A percentile compares a stretch with the other conserved stretches of the same genome.
These are phyloP conservation scores for Suaeda aralocaspica DNA, from an alignment of 148 eudicot genomes.

Conservation along the genomic window DNA sequence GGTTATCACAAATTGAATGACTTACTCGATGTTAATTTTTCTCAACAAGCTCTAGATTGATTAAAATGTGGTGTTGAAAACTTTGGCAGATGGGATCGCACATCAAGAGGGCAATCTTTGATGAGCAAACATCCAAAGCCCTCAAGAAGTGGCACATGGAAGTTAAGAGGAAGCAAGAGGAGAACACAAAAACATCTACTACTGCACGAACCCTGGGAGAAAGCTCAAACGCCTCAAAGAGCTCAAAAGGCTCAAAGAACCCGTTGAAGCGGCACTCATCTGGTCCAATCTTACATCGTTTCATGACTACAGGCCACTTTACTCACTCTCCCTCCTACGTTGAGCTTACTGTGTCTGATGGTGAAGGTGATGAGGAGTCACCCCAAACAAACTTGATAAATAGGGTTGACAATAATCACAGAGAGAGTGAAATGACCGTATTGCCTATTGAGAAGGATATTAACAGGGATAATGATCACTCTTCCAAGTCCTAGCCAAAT, in stretches of 20 bases:
- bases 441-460: constrained; percentile 9
- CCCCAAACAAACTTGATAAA: constrained; percentile 30
- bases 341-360: constrained; percentile 19
- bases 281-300: constrained; percentile 48
- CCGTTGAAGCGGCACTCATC: constrained; percentile 29
- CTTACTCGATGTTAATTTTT: neutral
- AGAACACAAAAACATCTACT: constrained; percentile 32
- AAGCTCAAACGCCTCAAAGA: constrained; percentile 27
- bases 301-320: constrained; percentile 59
- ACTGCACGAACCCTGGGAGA: constrained; percentile 29
- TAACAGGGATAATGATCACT: neutral
- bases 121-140: constrained; percentile 84
- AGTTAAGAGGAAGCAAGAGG: constrained; percentile 57
- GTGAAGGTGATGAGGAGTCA: constrained; percentile 32
- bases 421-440: constrained; percentile 32
- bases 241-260: constrained; percentile 20
- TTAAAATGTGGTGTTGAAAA: constrained; percentile 16
- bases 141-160: constrained; percentile 69
- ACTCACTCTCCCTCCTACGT: constrained; percentile 23
- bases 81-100: constrained; percentile 77
- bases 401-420: constrained; percentile 30
- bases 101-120: constrained; percentile 80
- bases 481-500: neutral
- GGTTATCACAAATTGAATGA: too few relatives aligned
- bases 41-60: neutral